Conservation (phyloP, 2,329 filamentous ascomycete genomes). For the Claviceps capensis region DNA sequence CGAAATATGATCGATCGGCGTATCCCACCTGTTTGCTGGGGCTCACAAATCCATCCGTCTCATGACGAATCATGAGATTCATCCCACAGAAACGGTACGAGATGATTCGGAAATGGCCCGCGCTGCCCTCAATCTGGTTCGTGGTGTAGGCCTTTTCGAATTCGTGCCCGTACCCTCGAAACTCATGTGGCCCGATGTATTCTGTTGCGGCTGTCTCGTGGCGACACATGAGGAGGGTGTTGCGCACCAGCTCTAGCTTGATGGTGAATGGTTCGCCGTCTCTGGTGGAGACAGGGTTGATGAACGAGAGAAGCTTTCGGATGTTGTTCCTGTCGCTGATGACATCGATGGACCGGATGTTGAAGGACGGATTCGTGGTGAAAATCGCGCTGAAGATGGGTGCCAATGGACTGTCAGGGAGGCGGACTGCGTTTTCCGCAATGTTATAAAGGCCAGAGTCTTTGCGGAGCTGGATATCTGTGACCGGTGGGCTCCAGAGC, state of each 20-base stretch:
- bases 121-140: constrained; percentile 19
- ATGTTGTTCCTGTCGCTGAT: constrained; percentile 34
- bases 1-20: constrained; percentile 10
- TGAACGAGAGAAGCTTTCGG: constrained; percentile 32
- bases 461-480: constrained; percentile 14
- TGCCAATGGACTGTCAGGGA: constrained; percentile 29
- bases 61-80: constrained; percentile 27
- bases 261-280: constrained; percentile 26
- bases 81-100: constrained; percentile 28
- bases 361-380: constrained; percentile 22
- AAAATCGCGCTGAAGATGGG: constrained; percentile 32
- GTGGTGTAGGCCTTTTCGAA: constrained; percentile 31
- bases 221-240: constrained; percentile 26
- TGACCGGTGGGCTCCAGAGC: constrained; percentile 21
- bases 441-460: constrained; percentile 29
- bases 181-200: constrained; percentile 20
- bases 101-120: constrained; percentile 32
- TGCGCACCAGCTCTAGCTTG: constrained; percentile 21
- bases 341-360: constrained; percentile 24
- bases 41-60: constrained; percentile 28
- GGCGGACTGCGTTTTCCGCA: constrained; percentile 30
- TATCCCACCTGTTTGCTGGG: constrained; percentile 4
- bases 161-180: constrained; percentile 28
- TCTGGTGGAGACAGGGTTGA: constrained; percentile 16
- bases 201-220: constrained; percentile 16